Base-by-base conservation (phyloP, 352 stramenopile genomes). In the Globisporangium carolinianum region DNA sequence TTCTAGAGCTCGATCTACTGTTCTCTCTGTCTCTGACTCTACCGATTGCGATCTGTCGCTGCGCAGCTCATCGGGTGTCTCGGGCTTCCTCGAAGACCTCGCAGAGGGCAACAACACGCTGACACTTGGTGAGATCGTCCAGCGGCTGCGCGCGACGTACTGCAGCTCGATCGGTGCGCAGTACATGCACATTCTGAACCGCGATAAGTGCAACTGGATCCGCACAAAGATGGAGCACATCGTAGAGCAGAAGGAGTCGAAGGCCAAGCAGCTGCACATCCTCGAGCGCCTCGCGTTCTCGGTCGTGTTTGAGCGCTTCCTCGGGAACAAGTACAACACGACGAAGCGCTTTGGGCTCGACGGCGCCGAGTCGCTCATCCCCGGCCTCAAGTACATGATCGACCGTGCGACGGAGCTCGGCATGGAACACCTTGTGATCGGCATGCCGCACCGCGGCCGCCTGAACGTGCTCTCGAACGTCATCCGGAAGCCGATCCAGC, bases 101-200 rank as follows among this genome's bases (percentile, higher is more conserved):
- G 63, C 75, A 12, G 74, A 93, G 47, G 74, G 72, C 56, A 76
- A 70, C 58, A 75, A 77, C 48, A 47, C 55, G 37, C 87, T 98
- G 58, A 99, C 96, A 36, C 76, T 99, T n/a, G 80, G 95, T 17
- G 81, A 98, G 66, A 96, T 99, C 62, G 63, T 98, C 2, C 69
- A 96, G 36, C 75, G 94, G 46, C 83, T 99, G 5, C 83, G 96
- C 65, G 89, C 98, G 66, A 98, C 95, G 8, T 99, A 99, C 72
- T 99, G 96, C 77, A 91, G 84, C 52, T 97, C 87, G 17, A 86
- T 99, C 51, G 97, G 92, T 57, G 93, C 98, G 58, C 79, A 99
- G 87, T 99, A 99, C 76, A 99, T 99, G 95, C 97, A 99, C 79
- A 99, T 99, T 66, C 75, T 87, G 36, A 79, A 96, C 72, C 84